phyloP scores from a whole-genome alignment of 148 eudicot species.

The Arctostaphylos glauca region DNA sequence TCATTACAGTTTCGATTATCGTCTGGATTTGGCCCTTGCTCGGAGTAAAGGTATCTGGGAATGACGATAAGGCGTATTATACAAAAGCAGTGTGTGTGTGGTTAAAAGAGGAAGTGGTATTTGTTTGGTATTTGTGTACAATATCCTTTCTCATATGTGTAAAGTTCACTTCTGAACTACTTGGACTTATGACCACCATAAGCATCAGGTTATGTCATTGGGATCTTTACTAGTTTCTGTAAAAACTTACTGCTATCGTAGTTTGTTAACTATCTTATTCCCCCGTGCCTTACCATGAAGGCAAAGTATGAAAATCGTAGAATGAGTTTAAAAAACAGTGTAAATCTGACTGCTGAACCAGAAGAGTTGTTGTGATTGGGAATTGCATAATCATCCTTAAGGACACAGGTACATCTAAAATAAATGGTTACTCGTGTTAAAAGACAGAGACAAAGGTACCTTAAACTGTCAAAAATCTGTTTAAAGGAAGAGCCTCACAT shows the following conservation, averaged over 20 bases:
- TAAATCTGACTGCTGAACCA: background rate
- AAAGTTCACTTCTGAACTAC: background rate
- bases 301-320: background rate
- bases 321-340: background rate
- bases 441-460: background rate
- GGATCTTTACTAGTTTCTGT: background rate
- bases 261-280: background rate
- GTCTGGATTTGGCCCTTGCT: background rate
- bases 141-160: background rate
- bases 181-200: background rate
- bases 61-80: slow-evolving; percentile 16
- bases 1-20: background rate
- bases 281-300: background rate
- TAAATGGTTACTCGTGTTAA: background rate
- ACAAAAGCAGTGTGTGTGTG: slow-evolving; percentile 16
- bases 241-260: background rate
- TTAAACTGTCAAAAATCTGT: background rate
- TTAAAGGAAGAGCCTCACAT: background rate
- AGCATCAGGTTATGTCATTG: background rate
- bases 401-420: background rate
- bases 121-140: background rate
- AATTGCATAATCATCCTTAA: background rate
- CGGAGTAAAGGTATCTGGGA: slow-evolving; percentile 1
- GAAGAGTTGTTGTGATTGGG: background rate
- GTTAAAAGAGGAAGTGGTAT: slow-evolving; percentile 10